Evolutionary conservation across 2,329 filamentous ascomycete species (phyloP).

Genomic region (Colletotrichum echinochloae): DNA sequence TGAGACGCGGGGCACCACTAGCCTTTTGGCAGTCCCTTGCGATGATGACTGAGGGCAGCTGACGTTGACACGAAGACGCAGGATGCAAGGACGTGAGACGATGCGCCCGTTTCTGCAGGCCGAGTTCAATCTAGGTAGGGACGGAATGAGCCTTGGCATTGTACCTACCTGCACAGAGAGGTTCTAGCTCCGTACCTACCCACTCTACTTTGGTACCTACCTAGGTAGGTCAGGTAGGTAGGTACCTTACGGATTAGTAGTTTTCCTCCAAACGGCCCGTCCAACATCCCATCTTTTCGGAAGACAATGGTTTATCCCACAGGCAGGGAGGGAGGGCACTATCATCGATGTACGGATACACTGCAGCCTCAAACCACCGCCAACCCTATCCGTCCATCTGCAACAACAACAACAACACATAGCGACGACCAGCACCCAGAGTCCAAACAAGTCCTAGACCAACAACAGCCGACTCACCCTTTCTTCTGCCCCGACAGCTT

Average conservation of each 20-base stretch:
- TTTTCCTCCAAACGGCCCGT: neutral
- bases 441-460: neutral
- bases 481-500: neutral
- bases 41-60: slow-evolving; percentile 20
- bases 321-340: too few relatives aligned
- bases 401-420: too few relatives aligned
- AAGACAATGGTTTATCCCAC: neutral
- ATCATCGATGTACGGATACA: too few relatives aligned
- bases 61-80: slow-evolving; percentile 18
- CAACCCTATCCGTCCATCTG: neutral
- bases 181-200: too few relatives aligned
- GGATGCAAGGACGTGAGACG: slow-evolving; percentile 23
- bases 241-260: too few relatives aligned
- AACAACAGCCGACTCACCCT: neutral
- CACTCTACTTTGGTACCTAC: too few relatives aligned
- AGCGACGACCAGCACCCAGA: too few relatives aligned
- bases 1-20: slow-evolving; percentile 30
- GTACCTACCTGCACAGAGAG: too few relatives aligned
- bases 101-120: slow-evolving; percentile 22
- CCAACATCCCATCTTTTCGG: neutral
- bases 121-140: slow-evolving; percentile 22
- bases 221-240: neutral
- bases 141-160: slow-evolving; percentile 22
- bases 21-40: slow-evolving; percentile 18
- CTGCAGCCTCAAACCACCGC: slow-evolving; percentile 9